Evolutionary conservation across 2,329 filamentous ascomycete species (phyloP).

Genomic region (Trichoderma sp.): DNA sequence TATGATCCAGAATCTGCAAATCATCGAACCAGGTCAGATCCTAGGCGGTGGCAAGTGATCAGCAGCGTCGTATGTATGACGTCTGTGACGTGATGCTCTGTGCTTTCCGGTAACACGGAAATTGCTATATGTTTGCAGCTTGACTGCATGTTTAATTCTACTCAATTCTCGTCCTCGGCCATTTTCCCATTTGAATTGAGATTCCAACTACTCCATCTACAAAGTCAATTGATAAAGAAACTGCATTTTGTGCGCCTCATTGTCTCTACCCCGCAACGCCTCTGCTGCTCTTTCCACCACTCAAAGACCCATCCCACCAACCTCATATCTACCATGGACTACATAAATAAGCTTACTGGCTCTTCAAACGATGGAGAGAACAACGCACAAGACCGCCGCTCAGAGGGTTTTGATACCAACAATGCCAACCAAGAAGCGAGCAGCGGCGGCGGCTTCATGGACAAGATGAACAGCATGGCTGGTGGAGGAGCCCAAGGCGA

Average conservation of each 20-base stretch:
- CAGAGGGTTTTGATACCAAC: constrained; percentile 26
- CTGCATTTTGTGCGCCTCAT: neutral
- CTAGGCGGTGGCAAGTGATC: neutral
- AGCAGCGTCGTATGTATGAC: neutral
- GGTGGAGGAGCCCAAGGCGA: constrained; percentile 74
- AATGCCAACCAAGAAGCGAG: constrained; percentile 69
- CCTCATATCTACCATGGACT: constrained; percentile 10
- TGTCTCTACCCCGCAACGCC: neutral
- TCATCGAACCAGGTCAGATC: neutral
- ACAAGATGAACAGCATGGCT: constrained; percentile 70
- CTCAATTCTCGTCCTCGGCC: neutral
- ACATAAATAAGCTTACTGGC: constrained; percentile 19
- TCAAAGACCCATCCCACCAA: neutral
- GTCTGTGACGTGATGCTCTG: neutral
- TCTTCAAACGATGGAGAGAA: neutral
- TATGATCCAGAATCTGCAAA: neutral
- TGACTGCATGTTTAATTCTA: neutral
- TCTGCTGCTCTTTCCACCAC: neutral
- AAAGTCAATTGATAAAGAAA: neutral
- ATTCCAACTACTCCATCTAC: neutral
- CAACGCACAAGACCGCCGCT: neutral
- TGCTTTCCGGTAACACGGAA: neutral
- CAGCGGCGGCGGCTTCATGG: constrained; percentile 54
- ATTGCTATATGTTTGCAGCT: neutral
- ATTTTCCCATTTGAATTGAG: neutral